Conservation (phyloP, 1,284 basidiomycete species). For the Ganoderma leucocontextum region DNA sequence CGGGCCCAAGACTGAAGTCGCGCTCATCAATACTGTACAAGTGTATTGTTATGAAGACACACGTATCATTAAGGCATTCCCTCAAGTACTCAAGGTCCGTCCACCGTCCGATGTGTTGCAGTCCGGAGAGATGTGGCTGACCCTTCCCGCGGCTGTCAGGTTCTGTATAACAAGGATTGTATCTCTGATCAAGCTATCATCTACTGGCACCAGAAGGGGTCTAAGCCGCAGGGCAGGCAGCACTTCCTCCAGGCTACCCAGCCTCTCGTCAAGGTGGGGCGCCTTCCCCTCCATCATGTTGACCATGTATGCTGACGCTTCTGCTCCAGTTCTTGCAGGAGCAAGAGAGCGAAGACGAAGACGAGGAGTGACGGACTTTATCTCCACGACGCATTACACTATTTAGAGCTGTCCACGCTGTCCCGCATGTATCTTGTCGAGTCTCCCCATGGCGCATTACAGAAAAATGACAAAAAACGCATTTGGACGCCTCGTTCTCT, state of each 20-base stretch:
- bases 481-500: constrained; percentile 2
- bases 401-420: background rate
- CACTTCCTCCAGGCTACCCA: constrained; percentile 93
- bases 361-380: constrained; percentile 54
- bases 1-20: constrained; percentile 89
- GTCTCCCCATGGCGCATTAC: background rate
- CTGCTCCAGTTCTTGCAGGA: constrained; percentile 78
- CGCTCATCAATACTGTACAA: constrained; percentile 93
- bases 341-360: constrained; percentile 80
- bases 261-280: constrained; percentile 85
- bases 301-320: constrained; percentile 16
- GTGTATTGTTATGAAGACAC: constrained; percentile 96
- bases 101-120: background rate
- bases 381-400: background rate
- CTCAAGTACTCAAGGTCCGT: constrained; percentile 88
- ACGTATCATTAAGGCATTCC: constrained; percentile 92
- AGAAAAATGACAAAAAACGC: constrained; percentile 14
- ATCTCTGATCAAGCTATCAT: constrained; percentile 95
- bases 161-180: constrained; percentile 95
- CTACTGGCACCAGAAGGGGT: constrained; percentile 97
- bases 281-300: constrained; percentile 1
- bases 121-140: background rate
- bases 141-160: constrained; percentile 50
- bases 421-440: constrained; percentile 14
- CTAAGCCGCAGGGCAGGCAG: constrained; percentile 93